Evolutionary conservation across 495 filamentous ascomycete genomes (phyloP).

Genomic region (Aspergillus diversus): DNA sequence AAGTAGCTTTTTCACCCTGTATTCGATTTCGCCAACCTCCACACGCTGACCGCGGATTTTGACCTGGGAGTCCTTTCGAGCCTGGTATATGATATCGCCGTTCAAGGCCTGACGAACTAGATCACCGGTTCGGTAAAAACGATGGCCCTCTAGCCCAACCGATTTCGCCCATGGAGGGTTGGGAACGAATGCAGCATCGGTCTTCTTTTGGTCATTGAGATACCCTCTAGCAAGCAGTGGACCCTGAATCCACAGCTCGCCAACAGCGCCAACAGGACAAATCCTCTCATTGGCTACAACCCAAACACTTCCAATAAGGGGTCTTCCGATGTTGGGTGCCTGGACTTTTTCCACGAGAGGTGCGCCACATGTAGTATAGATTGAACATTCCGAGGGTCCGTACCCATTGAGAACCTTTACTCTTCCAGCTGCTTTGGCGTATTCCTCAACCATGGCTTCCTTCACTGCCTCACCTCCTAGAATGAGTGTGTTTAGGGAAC

Average conservation of each 20-base stretch:
- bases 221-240: slow-evolving; percentile 14
- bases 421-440: slow-evolving; percentile 16
- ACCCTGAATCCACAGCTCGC: slow-evolving; percentile 17
- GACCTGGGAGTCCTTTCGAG: slow-evolving; percentile 16
- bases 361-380: slow-evolving; percentile 6
- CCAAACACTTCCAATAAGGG: slow-evolving; percentile 4
- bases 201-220: slow-evolving; percentile 7
- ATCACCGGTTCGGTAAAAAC: slow-evolving; percentile 16
- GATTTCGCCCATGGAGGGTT: background rate
- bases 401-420: slow-evolving; percentile 4
- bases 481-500: background rate
- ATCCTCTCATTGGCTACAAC: background rate
- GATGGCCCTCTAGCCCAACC: background rate
- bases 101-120: background rate
- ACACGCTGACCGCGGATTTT: slow-evolving; percentile 22
- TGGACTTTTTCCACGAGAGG: background rate
- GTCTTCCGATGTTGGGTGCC: slow-evolving; percentile 9
- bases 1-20: background rate
- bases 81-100: slow-evolving; percentile 9
- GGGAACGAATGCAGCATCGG: background rate
- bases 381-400: slow-evolving; percentile 10
- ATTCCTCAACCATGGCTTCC: slow-evolving; percentile 5
- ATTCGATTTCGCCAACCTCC: slow-evolving; percentile 18
- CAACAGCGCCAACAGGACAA: slow-evolving; percentile 1
- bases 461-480: slow-evolving; percentile 7